Evolutionary conservation across 2,329 filamentous ascomycete species (phyloP).

Genomic region (Penicillium sp.): DNA sequence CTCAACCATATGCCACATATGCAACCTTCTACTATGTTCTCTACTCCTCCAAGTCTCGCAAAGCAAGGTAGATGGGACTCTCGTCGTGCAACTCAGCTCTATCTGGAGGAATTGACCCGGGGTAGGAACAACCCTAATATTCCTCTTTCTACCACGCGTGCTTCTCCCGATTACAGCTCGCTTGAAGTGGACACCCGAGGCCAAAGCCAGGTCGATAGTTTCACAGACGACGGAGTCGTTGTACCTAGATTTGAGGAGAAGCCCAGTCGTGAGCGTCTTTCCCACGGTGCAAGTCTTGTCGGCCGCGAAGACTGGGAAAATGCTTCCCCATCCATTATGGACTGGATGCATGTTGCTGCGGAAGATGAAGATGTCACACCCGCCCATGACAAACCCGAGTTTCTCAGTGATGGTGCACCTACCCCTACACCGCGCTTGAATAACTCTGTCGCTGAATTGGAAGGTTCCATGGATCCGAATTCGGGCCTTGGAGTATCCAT

Average conservation of each 20-base stretch:
- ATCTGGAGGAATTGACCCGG: constrained; percentile 49
- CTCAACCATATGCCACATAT: constrained; percentile 36
- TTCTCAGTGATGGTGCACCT: constrained; percentile 20
- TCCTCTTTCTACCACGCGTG: constrained; percentile 19
- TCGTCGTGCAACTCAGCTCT: constrained; percentile 55
- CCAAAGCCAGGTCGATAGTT: constrained; percentile 24
- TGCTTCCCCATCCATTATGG: constrained; percentile 49
- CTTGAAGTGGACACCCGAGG: background rate
- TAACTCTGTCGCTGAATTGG: constrained; percentile 11
- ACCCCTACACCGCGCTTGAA: constrained; percentile 31
- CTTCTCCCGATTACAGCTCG: constrained; percentile 24
- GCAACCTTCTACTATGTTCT: constrained; percentile 43
- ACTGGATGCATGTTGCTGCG: constrained; percentile 48
- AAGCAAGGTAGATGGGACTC: constrained; percentile 55
- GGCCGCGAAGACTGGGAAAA: constrained; percentile 49
- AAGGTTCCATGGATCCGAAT: constrained; percentile 28
- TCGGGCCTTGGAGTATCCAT: constrained; percentile 46
- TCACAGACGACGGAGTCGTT: constrained; percentile 38
- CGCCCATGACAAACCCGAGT: constrained; percentile 22
- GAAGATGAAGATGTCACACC: constrained; percentile 41
- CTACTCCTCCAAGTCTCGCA: constrained; percentile 53
- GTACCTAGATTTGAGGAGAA: constrained; percentile 33
- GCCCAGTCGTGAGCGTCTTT: constrained; percentile 21
- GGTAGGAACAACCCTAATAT: constrained; percentile 28
- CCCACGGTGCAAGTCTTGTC: constrained; percentile 44